Base-by-base conservation (phyloP, 345 rosid genomes). In the Hibiscus syriacus region DNA sequence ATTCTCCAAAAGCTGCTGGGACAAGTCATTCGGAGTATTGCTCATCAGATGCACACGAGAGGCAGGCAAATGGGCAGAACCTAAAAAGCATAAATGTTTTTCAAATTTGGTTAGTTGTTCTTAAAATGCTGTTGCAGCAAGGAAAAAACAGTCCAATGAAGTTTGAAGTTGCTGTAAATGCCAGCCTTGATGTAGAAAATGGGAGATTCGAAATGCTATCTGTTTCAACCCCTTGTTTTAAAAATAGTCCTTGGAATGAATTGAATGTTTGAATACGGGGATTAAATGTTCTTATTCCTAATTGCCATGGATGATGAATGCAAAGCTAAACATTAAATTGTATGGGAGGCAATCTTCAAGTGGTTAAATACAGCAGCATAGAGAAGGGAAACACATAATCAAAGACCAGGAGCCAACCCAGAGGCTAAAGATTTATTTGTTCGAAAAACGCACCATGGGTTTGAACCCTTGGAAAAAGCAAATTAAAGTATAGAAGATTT, bases 131-230 rank as follows among this genome's bases (percentile, higher is more conserved):
- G 63, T 52, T 81, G 34, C 76, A 67, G 38, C 80, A 63, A 65
- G 80, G 77, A 46, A 79, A 71, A 67, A 82, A 82, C 53, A 79
- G 86, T 34, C 80, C 82, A 6, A 54, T 84, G 70, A 78, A 74
- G 65, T 83, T 84, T 41, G 74, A 77, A 59, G 82, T 77, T 32
- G 43, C 64, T 55, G 72, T 82, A 30, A 78, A 79, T 69, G 46
- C 76, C 39, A 27, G 69, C 58, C 56, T 48, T 29, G 58, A 66
- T 49, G 3, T 16, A 29, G 58, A 49, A 50, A 66, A 49, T 12
- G 58, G 48, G 48, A 36, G 64, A n/a, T 36, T 60, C 11, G 64
- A 59, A 19, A 59, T 34, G 64, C 0, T 59, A 3, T 34, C 26
- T 29, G 64, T 57, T 22, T 34, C 26, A 19, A 34, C 27, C 19